Evolutionary conservation across 2,329 filamentous ascomycete genomes (phyloP), one percentile per base, ranked within the genome.

Genomic region (Phaeosphaeria sp.): DNA sequence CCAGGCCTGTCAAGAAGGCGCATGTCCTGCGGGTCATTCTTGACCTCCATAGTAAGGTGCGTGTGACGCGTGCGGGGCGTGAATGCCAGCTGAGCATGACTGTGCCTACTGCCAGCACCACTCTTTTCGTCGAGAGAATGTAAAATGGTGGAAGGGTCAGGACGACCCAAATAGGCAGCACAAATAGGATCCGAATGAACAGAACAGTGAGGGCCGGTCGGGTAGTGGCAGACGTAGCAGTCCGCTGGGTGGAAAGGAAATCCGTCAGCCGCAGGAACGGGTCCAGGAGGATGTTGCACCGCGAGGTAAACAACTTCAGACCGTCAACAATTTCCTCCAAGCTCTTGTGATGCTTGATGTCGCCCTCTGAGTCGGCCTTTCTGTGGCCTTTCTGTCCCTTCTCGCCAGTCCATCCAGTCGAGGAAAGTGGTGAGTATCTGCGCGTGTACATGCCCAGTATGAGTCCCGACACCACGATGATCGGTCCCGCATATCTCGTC

Each of bases 241-340:
- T 97, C 55, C 89, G 86, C 75, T 97, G 93, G 0, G 93, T 96
- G 59, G 91, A 95, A 23, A 99, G 83, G 72, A 97, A 97, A 75
- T 98, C 93, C 6, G 93, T 97, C 75, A 98, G 83, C 63, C 91
- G 88, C 46, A 97, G 83, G 54, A 98, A 85, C 2, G 95, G 95
- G 69, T 97, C 93, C 51, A 98, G 84, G 18, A 99, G 82, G 52
- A 97, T 90, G 76, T 97, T 97, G 78, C 95, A 97, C 49, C 95
- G 86, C 5, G 90, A 90, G 0, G 94, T 98, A 67, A 99, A 92
- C 64, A 93, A 88, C 75, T 93, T 92, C 46, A 99, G 80, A 0
- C 92, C 96, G 68, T 98, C 93, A 55, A 99, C 91, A 59, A 99
- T 99, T 79, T 99, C 95, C 75, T 99, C 95, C 52, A 99, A 79